Evolutionary conservation across 805 yeast genomes (phyloP).

Genomic region (Barnettozyma sucrosica): DNA sequence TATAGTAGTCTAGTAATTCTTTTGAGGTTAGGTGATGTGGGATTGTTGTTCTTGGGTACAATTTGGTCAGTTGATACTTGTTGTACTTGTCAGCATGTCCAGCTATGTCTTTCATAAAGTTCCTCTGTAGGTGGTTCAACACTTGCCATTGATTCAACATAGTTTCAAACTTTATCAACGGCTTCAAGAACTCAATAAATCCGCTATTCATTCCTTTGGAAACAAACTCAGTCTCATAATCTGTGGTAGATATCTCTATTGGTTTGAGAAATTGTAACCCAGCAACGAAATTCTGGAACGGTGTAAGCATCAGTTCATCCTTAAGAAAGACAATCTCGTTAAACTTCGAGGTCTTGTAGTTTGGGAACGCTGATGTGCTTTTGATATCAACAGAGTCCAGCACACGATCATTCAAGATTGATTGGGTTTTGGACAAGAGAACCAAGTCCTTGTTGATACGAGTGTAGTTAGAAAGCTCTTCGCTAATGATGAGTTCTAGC

Average conservation of each 20-base stretch:
- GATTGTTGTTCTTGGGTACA: constrained; percentile 8
- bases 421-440: constrained; percentile 6
- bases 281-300: constrained; percentile 11
- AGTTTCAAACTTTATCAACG: constrained; percentile 6
- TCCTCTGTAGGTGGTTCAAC: constrained; percentile 5
- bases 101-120: constrained; percentile 2
- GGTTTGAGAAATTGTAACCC: constrained; percentile 10
- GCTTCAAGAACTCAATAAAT: constrained; percentile 3
- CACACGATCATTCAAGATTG: constrained; percentile 1
- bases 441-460: background rate
- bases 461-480: constrained; percentile 5
- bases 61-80: background rate
- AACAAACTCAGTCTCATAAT: background rate
- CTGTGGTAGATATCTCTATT: constrained; percentile 1
- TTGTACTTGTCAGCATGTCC: constrained; percentile 1
- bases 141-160: constrained; percentile 14
- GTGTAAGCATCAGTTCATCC: constrained; percentile 10
- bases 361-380: constrained; percentile 7
- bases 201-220: constrained; percentile 9
- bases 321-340: constrained; percentile 7
- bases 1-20: constrained; percentile 3
- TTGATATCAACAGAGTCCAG: constrained; percentile 10
- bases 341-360: constrained; percentile 11
- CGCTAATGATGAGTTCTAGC: constrained; percentile 8
- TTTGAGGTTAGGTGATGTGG: background rate